These are phyloP conservation scores for Fomitopsis schrenkii DNA, from an alignment of 1,284 basidiomycete genomes.

Conservation along the genomic window DNA sequence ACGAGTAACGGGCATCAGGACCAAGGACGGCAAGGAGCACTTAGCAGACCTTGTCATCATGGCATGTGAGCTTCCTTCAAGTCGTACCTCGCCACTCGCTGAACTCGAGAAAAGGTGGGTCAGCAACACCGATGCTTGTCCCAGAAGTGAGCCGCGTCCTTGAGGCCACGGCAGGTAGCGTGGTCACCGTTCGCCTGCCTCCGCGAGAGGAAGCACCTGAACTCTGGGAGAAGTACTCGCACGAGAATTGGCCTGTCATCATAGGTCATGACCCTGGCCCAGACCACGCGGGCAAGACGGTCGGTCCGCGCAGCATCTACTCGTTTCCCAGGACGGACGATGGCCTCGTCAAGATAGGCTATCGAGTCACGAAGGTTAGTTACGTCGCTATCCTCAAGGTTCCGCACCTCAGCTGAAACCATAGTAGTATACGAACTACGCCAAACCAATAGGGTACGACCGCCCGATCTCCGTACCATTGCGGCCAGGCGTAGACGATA, in stretches of 20 bases:
- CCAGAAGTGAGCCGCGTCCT: slow-evolving; percentile 7
- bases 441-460: slow-evolving; percentile 4
- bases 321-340: slow-evolving; percentile 7
- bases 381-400: background rate
- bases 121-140: slow-evolving; percentile 8
- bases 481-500: slow-evolving; percentile 8
- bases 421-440: slow-evolving; percentile 9
- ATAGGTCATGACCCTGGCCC: slow-evolving; percentile 10
- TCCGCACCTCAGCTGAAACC: background rate
- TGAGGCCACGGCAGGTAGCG: slow-evolving; percentile 10
- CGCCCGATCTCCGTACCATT: slow-evolving; percentile 7
- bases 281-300: slow-evolving; percentile 4
- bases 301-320: slow-evolving; percentile 9
- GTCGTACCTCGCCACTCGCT: background rate
- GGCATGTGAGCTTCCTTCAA: slow-evolving; percentile 3
- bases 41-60: slow-evolving; percentile 7
- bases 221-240: slow-evolving; percentile 10
- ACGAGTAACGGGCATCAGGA: slow-evolving; percentile 4
- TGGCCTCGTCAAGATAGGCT: slow-evolving; percentile 9
- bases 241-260: slow-evolving; percentile 7
- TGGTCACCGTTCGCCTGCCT: slow-evolving; percentile 7
- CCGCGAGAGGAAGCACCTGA: slow-evolving; percentile 6
- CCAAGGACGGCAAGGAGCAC: slow-evolving; percentile 7
- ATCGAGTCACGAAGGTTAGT: slow-evolving; percentile 9
- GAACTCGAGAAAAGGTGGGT: background rate